A percentile compares a stretch with the other conserved stretches of the same genome.
Conservation (phyloP, 2,329 filamentous ascomycete genomes). For the Orbilia brochopaga region DNA sequence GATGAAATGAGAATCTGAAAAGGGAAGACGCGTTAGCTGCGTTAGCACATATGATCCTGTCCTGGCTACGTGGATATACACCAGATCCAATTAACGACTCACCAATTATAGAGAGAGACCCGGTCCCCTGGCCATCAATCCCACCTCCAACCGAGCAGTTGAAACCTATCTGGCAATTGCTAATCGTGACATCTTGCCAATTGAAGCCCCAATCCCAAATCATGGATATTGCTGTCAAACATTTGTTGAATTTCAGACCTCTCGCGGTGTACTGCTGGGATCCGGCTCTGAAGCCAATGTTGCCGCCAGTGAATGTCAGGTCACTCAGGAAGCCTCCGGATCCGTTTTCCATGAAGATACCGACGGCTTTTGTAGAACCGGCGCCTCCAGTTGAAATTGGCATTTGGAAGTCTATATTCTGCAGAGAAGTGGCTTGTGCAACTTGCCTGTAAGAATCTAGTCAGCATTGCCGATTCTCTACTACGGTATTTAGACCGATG, state of each 20-base stretch:
- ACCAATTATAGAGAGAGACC: conserved; percentile 67
- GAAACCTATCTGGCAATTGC: not conserved
- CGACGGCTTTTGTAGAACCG: conserved; percentile 58
- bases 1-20: conserved; percentile 2
- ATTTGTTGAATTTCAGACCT: conserved; percentile 64
- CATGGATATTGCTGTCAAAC: conserved; percentile 64
- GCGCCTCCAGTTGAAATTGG: conserved; percentile 49
- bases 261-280: conserved; percentile 72
- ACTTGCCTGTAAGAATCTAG: conserved; percentile 43
- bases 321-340: conserved; percentile 82
- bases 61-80: no score
- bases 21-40: no score
- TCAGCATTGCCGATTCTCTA: not conserved
- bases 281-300: conserved; percentile 63
- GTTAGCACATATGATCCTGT: conserved; percentile 10
- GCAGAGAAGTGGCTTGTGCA: conserved; percentile 65
- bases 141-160: conserved; percentile 58
- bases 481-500: not conserved
- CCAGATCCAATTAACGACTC: conserved; percentile 9
- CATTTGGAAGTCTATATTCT: conserved; percentile 65
- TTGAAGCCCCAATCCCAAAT: conserved; percentile 70
- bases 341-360: conserved; percentile 69
- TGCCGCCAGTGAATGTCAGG: conserved; percentile 80
- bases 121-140: conserved; percentile 61
- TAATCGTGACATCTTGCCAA: conserved; percentile 58